Conservation (phyloP, 1,284 basidiomycete genomes). For the Cronartium quercuum region DNA sequence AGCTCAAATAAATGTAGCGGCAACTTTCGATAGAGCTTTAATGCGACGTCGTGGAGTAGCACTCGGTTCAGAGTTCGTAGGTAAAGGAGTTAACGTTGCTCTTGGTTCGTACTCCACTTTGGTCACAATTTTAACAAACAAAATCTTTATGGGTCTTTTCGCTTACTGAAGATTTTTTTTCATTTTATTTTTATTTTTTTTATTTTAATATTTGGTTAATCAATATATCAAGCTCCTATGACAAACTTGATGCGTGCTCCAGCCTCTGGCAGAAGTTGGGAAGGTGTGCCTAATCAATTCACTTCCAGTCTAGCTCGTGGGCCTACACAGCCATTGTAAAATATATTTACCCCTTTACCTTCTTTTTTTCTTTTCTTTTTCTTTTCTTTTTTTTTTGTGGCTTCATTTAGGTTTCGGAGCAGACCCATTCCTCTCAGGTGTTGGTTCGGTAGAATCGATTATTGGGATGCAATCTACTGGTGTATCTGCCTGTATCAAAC, state of each 20-base stretch:
- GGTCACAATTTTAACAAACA: too few relatives aligned
- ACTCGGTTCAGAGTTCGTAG: conserved; percentile 46
- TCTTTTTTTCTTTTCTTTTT: too few relatives aligned
- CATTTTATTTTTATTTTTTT: background rate
- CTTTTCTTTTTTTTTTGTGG: background rate
- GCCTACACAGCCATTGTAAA: too few relatives aligned
- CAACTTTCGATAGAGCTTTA: conserved; percentile 46
- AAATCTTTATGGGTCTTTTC: too few relatives aligned
- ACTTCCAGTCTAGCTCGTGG: too few relatives aligned
- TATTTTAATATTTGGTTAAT: background rate
- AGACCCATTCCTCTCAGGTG: conserved; percentile 46
- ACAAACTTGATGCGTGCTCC: conserved; percentile 43
- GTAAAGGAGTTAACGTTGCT: conserved; percentile 47
- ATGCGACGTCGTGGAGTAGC: conserved; percentile 45
- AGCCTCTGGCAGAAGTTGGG: conserved; percentile 43
- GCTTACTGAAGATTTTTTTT: too few relatives aligned
- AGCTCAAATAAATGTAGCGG: conserved; percentile 46
- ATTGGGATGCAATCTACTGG: conserved; percentile 46
- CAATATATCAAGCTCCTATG: conserved; percentile 42
- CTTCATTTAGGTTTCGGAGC: conserved; percentile 10
- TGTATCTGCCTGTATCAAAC: conserved; percentile 47
- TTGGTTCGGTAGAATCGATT: conserved; percentile 44
- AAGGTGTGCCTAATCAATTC: conserved; percentile 43
- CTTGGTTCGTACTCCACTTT: conserved; percentile 45
- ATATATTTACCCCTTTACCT: too few relatives aligned